Evolutionary conservation across 306 rosid genomes (phyloP).

Genomic region (Vicia faba): DNA sequence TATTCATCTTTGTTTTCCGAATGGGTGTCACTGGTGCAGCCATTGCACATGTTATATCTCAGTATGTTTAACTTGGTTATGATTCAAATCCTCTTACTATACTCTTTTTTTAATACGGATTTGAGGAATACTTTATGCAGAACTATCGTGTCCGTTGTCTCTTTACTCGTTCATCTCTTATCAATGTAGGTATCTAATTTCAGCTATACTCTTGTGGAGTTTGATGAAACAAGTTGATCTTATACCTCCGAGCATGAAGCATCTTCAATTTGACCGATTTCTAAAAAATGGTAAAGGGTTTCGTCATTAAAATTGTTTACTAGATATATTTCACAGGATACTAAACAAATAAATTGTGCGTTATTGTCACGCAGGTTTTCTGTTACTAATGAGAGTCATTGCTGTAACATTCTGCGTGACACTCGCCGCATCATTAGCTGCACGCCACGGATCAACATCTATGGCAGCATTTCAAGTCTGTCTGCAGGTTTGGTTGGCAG

Average conservation of each 20-base stretch:
- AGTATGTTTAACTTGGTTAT: constrained; percentile 54
- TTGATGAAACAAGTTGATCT: constrained; percentile 66
- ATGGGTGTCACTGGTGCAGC: constrained; percentile 91
- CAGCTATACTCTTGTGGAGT: constrained; percentile 72
- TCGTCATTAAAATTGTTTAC: not conserved
- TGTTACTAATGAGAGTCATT: constrained; percentile 83
- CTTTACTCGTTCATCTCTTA: constrained; percentile 8
- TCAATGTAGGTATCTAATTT: constrained; percentile 65
- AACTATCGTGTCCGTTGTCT: constrained; percentile 9
- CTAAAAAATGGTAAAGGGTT: constrained; percentile 62
- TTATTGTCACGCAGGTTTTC: constrained; percentile 62
- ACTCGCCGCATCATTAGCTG: constrained; percentile 86
- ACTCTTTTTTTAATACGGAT: not conserved
- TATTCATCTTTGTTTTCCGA: constrained; percentile 68
- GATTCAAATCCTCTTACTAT: not conserved
- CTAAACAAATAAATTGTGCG: not conserved
- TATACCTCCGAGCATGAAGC: constrained; percentile 71
- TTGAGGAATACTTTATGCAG: constrained; percentile 11
- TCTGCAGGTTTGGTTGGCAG: constrained; percentile 92
- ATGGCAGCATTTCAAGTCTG: constrained; percentile 99
- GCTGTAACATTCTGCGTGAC: constrained; percentile 98
- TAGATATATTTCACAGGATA: not conserved
- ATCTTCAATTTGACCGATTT: constrained; percentile 71
- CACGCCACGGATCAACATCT: constrained; percentile 78
- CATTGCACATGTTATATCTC: constrained; percentile 94